These are phyloP conservation scores for Fragilariopsis cylindrus DNA, from an alignment of 108 stramenopile species.

Conservation along the genomic window DNA sequence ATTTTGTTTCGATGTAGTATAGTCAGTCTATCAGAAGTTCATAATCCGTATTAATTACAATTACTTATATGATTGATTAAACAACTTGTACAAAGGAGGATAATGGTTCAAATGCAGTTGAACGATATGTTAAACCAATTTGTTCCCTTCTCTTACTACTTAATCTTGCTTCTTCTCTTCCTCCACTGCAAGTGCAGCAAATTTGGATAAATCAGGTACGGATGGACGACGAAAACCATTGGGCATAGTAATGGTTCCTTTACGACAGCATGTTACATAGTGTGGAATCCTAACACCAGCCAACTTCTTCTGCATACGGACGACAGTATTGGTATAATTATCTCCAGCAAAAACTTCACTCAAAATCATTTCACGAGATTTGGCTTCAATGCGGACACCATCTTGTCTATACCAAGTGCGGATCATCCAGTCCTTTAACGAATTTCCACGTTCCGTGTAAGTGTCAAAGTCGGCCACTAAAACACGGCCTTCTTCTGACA, in stretches of 20 bases:
- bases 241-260: conserved; percentile 41
- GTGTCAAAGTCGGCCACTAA: conserved; percentile 63
- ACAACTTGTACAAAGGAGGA: not conserved
- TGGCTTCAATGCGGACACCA: conserved; percentile 59
- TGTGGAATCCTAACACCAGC: conserved; percentile 53
- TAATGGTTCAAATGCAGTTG: not conserved
- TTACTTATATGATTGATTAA: not conserved
- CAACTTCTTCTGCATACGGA: conserved; percentile 53
- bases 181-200: conserved; percentile 2
- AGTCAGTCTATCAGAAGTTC: too few relatives aligned
- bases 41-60: too few relatives aligned
- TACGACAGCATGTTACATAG: conserved; percentile 47
- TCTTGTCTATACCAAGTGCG: conserved; percentile 62
- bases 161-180: conserved; percentile 21
- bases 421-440: conserved; percentile 48
- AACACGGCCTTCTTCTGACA: conserved; percentile 58
- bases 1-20: too few relatives aligned
- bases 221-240: conserved; percentile 41
- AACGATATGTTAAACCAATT: not conserved
- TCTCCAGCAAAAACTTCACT: conserved; percentile 33
- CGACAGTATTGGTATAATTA: conserved; percentile 37
- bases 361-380: conserved; percentile 41
- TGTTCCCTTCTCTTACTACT: not conserved
- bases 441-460: conserved; percentile 47
- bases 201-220: conserved; percentile 28